These are phyloP conservation scores for Scytalidium sp. DNA, from an alignment of 2,329 filamentous ascomycete genomes.

Conservation along the genomic window DNA sequence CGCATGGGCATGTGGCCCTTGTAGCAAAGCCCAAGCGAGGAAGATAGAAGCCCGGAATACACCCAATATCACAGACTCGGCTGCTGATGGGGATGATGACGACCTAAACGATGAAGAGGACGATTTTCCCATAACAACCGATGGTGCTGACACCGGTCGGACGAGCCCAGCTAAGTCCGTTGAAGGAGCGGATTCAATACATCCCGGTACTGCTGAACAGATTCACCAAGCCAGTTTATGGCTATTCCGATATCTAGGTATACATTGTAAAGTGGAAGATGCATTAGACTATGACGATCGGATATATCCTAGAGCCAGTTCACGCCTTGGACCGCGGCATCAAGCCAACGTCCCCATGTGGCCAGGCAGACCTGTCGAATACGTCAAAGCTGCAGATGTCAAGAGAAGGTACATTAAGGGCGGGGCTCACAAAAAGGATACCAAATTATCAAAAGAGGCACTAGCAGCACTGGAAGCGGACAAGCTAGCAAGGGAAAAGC, in stretches of 20 bases:
- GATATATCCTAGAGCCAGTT: slow-evolving; percentile 94
- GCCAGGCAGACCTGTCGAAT: slow-evolving; percentile 83
- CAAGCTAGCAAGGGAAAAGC: slow-evolving; percentile 72
- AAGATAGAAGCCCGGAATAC: slow-evolving; percentile 89
- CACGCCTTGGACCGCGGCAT: slow-evolving; percentile 84
- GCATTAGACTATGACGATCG: slow-evolving; percentile 95
- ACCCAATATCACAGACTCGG: slow-evolving; percentile 67
- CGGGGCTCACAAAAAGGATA: slow-evolving; percentile 66
- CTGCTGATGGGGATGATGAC: slow-evolving; percentile 62
- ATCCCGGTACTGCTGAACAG: slow-evolving; percentile 74
- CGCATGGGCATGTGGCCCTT: slow-evolving; percentile 95
- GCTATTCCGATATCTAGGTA: slow-evolving; percentile 93
- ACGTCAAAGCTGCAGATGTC: slow-evolving; percentile 82
- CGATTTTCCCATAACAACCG: slow-evolving; percentile 57
- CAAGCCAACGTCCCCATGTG: slow-evolving; percentile 84
- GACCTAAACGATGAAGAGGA: slow-evolving; percentile 65
- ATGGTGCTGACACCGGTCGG: slow-evolving; percentile 52
- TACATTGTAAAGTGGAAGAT: slow-evolving; percentile 94
- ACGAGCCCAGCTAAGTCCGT: slow-evolving; percentile 61
- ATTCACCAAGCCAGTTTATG: slow-evolving; percentile 90
- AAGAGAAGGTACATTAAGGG: slow-evolving; percentile 72
- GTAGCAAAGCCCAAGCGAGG: slow-evolving; percentile 91
- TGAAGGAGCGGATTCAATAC: slow-evolving; percentile 52
- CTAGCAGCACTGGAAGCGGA: slow-evolving; percentile 79
- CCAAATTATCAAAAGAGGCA: slow-evolving; percentile 76